phyloP scores from a whole-genome alignment of 208 protist genomes.

The Leishmania tarentolae region DNA sequence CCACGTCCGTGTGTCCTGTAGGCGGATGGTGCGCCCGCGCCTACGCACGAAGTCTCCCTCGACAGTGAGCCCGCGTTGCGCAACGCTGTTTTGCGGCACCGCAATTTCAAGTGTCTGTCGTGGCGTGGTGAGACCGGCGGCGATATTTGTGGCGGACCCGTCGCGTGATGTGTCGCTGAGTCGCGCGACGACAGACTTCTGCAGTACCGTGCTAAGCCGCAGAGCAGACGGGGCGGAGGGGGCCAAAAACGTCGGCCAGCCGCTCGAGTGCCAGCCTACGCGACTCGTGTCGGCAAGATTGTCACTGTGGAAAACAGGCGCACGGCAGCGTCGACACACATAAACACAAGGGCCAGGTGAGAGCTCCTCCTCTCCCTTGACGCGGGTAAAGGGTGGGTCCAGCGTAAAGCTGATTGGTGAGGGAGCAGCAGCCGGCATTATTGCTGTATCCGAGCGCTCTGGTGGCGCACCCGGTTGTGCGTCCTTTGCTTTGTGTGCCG shows the following conservation, averaged over 20 bases:
- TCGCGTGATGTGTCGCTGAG: background rate
- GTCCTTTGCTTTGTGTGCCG: background rate
- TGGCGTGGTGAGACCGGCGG: background rate
- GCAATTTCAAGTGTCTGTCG: background rate
- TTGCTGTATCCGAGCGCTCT: background rate
- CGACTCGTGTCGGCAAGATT: slow-evolving; percentile 18
- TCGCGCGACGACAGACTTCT: slow-evolving; percentile 24
- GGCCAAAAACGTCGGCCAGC: slow-evolving; percentile 56
- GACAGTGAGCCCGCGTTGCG: slow-evolving; percentile 43
- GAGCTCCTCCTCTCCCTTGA: slow-evolving; percentile 33
- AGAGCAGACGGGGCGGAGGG: slow-evolving; percentile 16
- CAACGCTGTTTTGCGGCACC: slow-evolving; percentile 18
- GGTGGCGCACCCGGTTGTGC: background rate
- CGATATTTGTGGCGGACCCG: background rate
- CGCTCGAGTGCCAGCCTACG: slow-evolving; percentile 30
- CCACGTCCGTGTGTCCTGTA: slow-evolving; percentile 40
- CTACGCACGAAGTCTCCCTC: slow-evolving; percentile 58
- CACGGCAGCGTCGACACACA: slow-evolving; percentile 33
- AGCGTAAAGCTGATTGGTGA: slow-evolving; percentile 17
- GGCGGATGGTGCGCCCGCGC: slow-evolving; percentile 15
- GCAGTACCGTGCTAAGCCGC: slow-evolving; percentile 29
- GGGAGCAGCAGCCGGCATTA: background rate
- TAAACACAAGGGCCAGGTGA: slow-evolving; percentile 20
- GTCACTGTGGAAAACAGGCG: slow-evolving; percentile 35
- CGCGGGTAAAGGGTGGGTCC: slow-evolving; percentile 56